A percentile compares a stretch with the other conserved stretches of the same genome.
These are phyloP conservation scores for Cynara cardunculus DNA, from an alignment of 129 eudicot genomes.

Conservation along the genomic window DNA sequence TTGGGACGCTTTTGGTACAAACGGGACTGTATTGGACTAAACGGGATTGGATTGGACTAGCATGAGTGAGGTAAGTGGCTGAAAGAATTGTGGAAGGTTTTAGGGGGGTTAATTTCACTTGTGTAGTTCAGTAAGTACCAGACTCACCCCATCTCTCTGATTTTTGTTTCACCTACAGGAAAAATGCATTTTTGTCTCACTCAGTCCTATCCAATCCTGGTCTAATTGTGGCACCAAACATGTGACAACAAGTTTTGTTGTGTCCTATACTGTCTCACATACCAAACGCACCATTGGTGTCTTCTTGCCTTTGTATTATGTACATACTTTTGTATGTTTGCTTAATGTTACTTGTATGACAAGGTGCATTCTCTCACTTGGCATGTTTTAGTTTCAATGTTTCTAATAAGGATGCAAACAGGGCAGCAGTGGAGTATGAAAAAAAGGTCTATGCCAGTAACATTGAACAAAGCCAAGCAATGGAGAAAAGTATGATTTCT, in stretches of 20 bases:
- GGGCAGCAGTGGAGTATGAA: conserved; percentile 82
- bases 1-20: too few relatives aligned
- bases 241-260: not conserved
- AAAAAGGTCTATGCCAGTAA: conserved; percentile 47
- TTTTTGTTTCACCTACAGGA: not conserved
- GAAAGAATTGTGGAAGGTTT: too few relatives aligned
- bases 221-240: not conserved
- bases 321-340: not conserved
- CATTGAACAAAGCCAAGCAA: conserved; percentile 44
- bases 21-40: too few relatives aligned
- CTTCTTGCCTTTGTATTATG: not conserved
- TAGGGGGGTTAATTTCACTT: too few relatives aligned
- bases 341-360: not conserved
- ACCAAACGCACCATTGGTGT: too few relatives aligned
- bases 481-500: conserved; percentile 62
- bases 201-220: not conserved
- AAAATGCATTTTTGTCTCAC: not conserved
- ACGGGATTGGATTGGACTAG: too few relatives aligned
- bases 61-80: too few relatives aligned
- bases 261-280: too few relatives aligned
- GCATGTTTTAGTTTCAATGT: not conserved
- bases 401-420: conserved; percentile 23
- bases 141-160: too few relatives aligned
- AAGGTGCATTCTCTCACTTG: not conserved
- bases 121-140: too few relatives aligned